Evolutionary conservation across 2,329 filamentous ascomycete genomes (phyloP).

Genomic region (Xylariaceae sp.): DNA sequence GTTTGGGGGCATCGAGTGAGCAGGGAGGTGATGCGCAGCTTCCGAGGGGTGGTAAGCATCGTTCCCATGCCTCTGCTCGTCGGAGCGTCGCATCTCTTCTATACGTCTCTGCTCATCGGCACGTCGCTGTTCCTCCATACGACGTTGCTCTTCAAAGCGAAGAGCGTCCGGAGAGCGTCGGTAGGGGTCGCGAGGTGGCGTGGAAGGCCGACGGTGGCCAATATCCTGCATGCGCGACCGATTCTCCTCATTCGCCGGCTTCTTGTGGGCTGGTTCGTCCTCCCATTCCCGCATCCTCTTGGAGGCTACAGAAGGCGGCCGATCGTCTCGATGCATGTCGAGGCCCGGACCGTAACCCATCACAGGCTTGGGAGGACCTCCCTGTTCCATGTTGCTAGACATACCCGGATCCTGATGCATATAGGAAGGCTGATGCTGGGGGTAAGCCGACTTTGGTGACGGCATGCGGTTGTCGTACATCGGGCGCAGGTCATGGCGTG

Average conservation of each 20-base stretch:
- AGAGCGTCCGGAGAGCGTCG: slow-evolving; percentile 69
- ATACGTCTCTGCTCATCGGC: slow-evolving; percentile 52
- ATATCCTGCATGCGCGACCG: slow-evolving; percentile 81
- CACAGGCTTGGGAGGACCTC: slow-evolving; percentile 47
- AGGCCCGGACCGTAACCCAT: too few relatives aligned
- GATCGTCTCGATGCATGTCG: slow-evolving; percentile 61
- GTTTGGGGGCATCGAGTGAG: slow-evolving; percentile 46
- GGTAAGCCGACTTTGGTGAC: slow-evolving; percentile 85
- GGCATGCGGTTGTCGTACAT: slow-evolving; percentile 77
- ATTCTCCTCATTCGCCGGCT: slow-evolving; percentile 80
- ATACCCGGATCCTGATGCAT: slow-evolving; percentile 59
- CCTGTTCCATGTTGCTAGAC: slow-evolving; percentile 56
- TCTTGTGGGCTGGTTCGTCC: slow-evolving; percentile 70
- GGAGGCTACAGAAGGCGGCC: slow-evolving; percentile 69
- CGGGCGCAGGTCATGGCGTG: slow-evolving; percentile 69
- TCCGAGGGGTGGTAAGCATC: slow-evolving; percentile 89
- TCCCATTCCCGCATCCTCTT: slow-evolving; percentile 95
- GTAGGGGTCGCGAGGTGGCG: slow-evolving; percentile 61
- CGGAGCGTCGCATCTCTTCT: slow-evolving; percentile 44
- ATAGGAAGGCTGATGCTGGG: slow-evolving; percentile 65
- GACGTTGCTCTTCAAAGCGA: slow-evolving; percentile 56
- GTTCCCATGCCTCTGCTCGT: slow-evolving; percentile 61
- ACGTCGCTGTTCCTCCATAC: slow-evolving; percentile 47
- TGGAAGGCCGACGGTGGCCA: slow-evolving; percentile 69
- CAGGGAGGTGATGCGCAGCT: slow-evolving; percentile 75